Conservation (phyloP, 371 early-diverging fungal species). For the Syncephalastrum contaminatum region DNA sequence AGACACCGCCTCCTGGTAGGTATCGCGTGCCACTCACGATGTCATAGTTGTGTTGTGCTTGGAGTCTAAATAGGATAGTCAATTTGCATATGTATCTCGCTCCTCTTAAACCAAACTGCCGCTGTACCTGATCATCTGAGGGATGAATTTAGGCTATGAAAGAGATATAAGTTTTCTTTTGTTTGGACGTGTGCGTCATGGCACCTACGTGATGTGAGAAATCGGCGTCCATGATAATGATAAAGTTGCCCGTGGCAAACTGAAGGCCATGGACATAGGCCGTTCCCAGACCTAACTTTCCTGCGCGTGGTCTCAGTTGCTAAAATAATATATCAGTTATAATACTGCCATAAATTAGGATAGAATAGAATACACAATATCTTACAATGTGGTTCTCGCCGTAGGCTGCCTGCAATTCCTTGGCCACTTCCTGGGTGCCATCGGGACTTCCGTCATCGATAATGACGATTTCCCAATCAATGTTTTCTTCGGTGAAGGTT, state of each 20-base stretch:
- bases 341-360: too few species aligned
- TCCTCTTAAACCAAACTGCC: background rate
- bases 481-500: conserved; percentile 77
- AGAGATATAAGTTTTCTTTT: background rate
- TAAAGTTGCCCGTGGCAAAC: conserved; percentile 91
- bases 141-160: conserved; percentile 92
- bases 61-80: conserved; percentile 44
- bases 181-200: background rate
- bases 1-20: conserved; percentile 89
- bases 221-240: conserved; percentile 99
- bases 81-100: background rate
- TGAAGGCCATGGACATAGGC: conserved; percentile 97
- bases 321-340: too few species aligned
- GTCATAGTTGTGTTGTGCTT: conserved; percentile 84
- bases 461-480: conserved; percentile 96
- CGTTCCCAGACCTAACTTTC: conserved; percentile 97
- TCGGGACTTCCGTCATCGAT: conserved; percentile 99
- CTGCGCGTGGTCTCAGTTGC: conserved; percentile 88
- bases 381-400: conserved; percentile 88
- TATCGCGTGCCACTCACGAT: conserved; percentile 98
- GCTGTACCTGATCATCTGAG: conserved; percentile 82
- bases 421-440: conserved; percentile 94
- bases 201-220: conserved; percentile 93
- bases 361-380: background rate
- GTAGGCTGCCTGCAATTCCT: conserved; percentile 82